phyloP scores from a whole-genome alignment of 768 basidiomycete genomes.

The Trametes gibbosa region DNA sequence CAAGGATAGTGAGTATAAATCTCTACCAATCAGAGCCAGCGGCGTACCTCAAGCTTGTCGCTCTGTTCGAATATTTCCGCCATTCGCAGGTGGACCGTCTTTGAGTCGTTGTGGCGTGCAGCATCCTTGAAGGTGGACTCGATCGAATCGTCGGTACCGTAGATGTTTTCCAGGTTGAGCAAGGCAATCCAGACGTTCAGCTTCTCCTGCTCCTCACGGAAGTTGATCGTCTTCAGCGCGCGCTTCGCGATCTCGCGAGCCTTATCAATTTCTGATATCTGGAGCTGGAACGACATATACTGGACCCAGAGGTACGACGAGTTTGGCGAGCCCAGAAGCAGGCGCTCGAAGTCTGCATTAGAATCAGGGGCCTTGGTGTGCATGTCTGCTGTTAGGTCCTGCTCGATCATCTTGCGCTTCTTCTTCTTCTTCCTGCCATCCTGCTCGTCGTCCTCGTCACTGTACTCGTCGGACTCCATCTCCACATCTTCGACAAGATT shows the following conservation, averaged over 20 bases:
- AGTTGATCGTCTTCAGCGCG: slow-evolving; percentile 84
- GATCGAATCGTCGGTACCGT: slow-evolving; percentile 79
- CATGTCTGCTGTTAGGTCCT: slow-evolving; percentile 84
- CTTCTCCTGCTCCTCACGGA: slow-evolving; percentile 94
- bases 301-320: slow-evolving; percentile 99
- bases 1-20: not conserved
- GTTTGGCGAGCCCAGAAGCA: slow-evolving; percentile 90
- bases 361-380: slow-evolving; percentile 85
- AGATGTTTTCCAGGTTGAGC: slow-evolving; percentile 90
- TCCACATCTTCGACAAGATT: slow-evolving; percentile 39
- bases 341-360: slow-evolving; percentile 90
- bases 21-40: not conserved
- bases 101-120: slow-evolving; percentile 85
- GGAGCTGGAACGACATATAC: slow-evolving; percentile 98
- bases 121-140: slow-evolving; percentile 90
- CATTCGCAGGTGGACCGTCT: slow-evolving; percentile 82
- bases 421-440: slow-evolving; percentile 62
- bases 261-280: slow-evolving; percentile 94
- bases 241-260: slow-evolving; percentile 84
- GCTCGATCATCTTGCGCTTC: slow-evolving; percentile 68
- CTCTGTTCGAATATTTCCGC: slow-evolving; percentile 83
- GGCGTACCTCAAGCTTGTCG: slow-evolving; percentile 71
- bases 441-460: slow-evolving; percentile 45
- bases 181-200: slow-evolving; percentile 97
- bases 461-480: slow-evolving; percentile 43